phyloP scores from a whole-genome alignment of 257 asterid species.

The Verbascum thapsus region DNA sequence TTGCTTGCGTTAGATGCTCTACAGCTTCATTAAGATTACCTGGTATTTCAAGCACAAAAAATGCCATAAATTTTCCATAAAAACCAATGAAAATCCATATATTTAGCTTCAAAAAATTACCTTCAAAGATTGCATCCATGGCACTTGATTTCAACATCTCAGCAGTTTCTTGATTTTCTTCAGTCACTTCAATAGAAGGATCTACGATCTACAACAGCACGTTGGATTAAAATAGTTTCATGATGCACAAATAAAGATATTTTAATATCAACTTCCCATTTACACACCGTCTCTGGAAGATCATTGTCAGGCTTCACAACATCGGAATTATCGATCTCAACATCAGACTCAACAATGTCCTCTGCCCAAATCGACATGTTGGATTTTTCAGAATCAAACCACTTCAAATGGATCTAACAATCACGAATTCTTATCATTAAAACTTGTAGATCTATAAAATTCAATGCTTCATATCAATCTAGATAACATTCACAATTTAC shows the following conservation, averaged over 20 bases:
- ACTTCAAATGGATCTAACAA: conserved; percentile 24
- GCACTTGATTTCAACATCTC: conserved; percentile 51
- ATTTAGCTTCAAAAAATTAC: conserved; percentile 28
- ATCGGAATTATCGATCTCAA: conserved; percentile 58
- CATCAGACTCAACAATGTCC: conserved; percentile 62
- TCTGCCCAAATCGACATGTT: conserved; percentile 29
- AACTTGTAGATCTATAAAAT: not conserved
- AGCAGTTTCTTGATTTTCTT: conserved; percentile 52
- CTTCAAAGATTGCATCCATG: conserved; percentile 56
- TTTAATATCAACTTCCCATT: conserved; percentile 6
- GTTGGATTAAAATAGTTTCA: not conserved
- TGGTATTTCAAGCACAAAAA: conserved; percentile 29
- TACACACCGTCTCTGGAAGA: conserved; percentile 54
- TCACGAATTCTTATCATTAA: conserved; percentile 1
- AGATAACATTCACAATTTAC: conserved; percentile 10
- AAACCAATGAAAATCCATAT: not conserved
- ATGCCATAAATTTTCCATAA: not conserved
- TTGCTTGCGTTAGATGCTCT: conserved; percentile 53
- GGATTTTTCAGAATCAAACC: conserved; percentile 12
- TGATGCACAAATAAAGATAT: conserved; percentile 11
- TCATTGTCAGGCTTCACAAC: conserved; percentile 61
- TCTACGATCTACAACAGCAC: conserved; percentile 62
- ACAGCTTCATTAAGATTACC: conserved; percentile 57
- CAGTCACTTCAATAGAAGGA: conserved; percentile 52
- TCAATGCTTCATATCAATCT: not conserved